phyloP scores from a whole-genome alignment of 768 basidiomycete genomes.

The Leucosporidium scottii region DNA sequence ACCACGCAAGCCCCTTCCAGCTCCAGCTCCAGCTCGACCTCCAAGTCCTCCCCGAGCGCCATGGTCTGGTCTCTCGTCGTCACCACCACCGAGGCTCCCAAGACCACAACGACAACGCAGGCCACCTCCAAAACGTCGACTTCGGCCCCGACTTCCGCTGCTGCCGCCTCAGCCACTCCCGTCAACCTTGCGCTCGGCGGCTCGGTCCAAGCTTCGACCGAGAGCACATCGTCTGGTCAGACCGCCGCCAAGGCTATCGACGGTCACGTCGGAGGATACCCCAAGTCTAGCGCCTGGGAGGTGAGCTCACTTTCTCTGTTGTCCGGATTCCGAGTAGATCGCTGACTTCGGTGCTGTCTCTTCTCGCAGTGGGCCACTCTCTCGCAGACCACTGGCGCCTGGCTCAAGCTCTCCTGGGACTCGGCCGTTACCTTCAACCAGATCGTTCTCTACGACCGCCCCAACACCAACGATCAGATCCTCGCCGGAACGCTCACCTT shows the following conservation, averaged over 20 bases:
- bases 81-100: too few relatives aligned
- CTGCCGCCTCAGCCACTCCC: neutral
- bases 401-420: conserved; percentile 13
- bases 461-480: conserved; percentile 17
- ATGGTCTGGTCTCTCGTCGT: too few relatives aligned
- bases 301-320: neutral
- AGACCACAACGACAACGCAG: too few relatives aligned
- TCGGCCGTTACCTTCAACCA: conserved; percentile 8
- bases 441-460: conserved; percentile 25
- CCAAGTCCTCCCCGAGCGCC: too few relatives aligned
- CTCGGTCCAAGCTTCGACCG: conserved; percentile 8
- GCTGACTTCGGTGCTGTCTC: neutral
- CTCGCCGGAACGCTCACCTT: conserved; percentile 21
- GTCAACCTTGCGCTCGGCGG: conserved; percentile 20
- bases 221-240: neutral
- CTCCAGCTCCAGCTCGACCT: too few relatives aligned
- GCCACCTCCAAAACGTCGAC: neutral
- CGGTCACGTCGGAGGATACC: conserved; percentile 20
- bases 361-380: conserved; percentile 17
- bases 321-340: neutral
- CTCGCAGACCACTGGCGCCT: conserved; percentile 7
- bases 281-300: neutral
- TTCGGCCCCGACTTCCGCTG: neutral
- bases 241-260: conserved; percentile 16
- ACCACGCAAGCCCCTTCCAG: too few relatives aligned